These are phyloP conservation scores for Exobasidium rhododendri DNA, from an alignment of 1,284 basidiomycete species.

Conservation along the genomic window DNA sequence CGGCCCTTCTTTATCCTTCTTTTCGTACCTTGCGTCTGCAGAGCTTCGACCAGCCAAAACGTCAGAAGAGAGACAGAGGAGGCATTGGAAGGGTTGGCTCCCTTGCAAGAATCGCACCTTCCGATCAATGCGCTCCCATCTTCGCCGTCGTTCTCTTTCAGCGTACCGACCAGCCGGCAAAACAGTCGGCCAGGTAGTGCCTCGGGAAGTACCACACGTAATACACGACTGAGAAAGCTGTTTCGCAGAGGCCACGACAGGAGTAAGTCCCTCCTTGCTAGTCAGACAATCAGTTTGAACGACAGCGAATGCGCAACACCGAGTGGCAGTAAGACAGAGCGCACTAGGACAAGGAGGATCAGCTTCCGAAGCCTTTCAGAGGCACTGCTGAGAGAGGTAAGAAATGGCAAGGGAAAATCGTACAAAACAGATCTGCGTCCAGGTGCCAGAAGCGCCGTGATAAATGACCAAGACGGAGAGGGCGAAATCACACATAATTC, in stretches of 20 bases:
- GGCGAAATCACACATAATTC: background rate
- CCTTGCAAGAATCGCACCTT: background rate
- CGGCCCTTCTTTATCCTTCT: background rate
- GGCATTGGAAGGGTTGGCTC: background rate
- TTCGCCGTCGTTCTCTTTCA: background rate
- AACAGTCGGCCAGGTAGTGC: background rate
- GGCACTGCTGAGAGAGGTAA: background rate
- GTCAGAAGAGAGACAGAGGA: background rate
- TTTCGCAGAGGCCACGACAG: background rate
- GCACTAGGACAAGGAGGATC: background rate
- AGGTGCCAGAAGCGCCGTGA: too few relatives aligned
- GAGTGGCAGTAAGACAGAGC: background rate
- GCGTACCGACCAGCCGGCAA: background rate
- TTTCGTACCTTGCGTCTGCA: background rate
- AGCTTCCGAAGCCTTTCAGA: constrained; percentile 9
- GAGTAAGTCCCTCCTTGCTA: background rate
- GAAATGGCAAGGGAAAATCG: background rate
- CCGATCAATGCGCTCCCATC: too few relatives aligned
- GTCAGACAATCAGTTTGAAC: background rate
- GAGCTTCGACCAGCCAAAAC: background rate
- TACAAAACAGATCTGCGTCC: too few relatives aligned
- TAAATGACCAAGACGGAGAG: too few relatives aligned
- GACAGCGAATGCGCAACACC: background rate
- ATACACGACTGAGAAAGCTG: background rate
- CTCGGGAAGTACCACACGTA: background rate